These are phyloP conservation scores for Mycothermus thermophilus DNA, from an alignment of 495 filamentous ascomycete species.

Conservation along the genomic window DNA sequence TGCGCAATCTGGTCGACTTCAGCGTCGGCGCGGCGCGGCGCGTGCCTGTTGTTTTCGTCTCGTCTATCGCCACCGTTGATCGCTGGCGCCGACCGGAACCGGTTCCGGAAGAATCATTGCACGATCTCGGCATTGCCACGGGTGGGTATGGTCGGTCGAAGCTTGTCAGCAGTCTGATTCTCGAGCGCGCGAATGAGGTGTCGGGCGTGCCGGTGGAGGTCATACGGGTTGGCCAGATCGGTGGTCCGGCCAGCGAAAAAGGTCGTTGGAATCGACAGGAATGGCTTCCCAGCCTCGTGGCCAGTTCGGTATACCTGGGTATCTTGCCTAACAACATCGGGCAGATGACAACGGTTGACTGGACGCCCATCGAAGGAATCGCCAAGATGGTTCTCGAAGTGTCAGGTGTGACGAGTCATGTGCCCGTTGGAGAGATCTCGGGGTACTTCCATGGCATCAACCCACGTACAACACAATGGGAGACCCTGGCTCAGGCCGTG, in stretches of 20 bases:
- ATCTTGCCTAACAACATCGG: slow-evolving; percentile 29
- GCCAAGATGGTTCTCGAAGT: slow-evolving; percentile 27
- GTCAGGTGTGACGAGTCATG: slow-evolving; percentile 15
- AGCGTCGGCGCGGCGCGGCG: slow-evolving; percentile 25
- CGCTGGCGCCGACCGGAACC: slow-evolving; percentile 16
- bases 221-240: slow-evolving; percentile 45
- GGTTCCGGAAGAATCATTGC: slow-evolving; percentile 34
- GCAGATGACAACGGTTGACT: slow-evolving; percentile 32
- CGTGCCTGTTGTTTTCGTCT: slow-evolving; percentile 42
- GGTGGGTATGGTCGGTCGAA: slow-evolving; percentile 48
- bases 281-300: slow-evolving; percentile 42
- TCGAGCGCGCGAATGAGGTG: slow-evolving; percentile 26
- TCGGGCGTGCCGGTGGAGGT: slow-evolving; percentile 32
- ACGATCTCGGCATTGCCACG: slow-evolving; percentile 22
- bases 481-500: slow-evolving; percentile 17
- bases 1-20: slow-evolving; percentile 41
- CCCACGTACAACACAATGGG: slow-evolving; percentile 24
- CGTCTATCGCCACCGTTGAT: slow-evolving; percentile 36
- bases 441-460: slow-evolving; percentile 40
- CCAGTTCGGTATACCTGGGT: slow-evolving; percentile 28
- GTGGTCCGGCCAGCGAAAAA: slow-evolving; percentile 29
- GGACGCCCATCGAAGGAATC: slow-evolving; percentile 39
- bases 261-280: slow-evolving; percentile 43
- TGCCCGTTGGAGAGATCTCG: slow-evolving; percentile 16
- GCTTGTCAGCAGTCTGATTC: slow-evolving; percentile 36